A percentile compares a stretch with the other conserved stretches of the same genome.
Evolutionary conservation across 352 stramenopile species (phyloP).

Genomic region (Paralagenidium karlingii): DNA sequence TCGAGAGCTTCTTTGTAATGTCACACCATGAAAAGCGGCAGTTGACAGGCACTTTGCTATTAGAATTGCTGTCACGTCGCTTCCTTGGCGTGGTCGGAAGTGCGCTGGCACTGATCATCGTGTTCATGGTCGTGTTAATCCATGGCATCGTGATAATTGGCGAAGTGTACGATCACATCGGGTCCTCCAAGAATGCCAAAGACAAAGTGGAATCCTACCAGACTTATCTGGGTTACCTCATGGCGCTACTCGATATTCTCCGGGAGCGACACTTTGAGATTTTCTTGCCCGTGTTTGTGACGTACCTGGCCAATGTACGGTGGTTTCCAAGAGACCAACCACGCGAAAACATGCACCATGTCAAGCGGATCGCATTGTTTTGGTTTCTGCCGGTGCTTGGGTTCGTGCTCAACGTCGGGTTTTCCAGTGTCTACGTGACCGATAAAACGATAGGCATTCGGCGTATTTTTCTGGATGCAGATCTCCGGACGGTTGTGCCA

Average conservation of each 20-base stretch:
- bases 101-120: slow-evolving; percentile 6
- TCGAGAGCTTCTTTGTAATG: too few species aligned
- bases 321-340: slow-evolving; percentile 14
- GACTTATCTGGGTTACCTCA: slow-evolving; percentile 8
- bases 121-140: slow-evolving; percentile 7
- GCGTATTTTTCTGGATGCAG: slow-evolving; percentile 16
- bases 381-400: slow-evolving; percentile 8
- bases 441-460: slow-evolving; percentile 6
- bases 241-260: slow-evolving; percentile 6
- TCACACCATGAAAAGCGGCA: too few species aligned
- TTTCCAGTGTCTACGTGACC: slow-evolving; percentile 11
- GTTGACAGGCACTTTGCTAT: too few species aligned
- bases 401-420: slow-evolving; percentile 12
- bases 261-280: slow-evolving; percentile 12
- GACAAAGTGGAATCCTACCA: slow-evolving; percentile 5
- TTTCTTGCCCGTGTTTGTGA: slow-evolving; percentile 10
- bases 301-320: slow-evolving; percentile 11
- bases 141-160: slow-evolving; percentile 3
- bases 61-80: too few species aligned
- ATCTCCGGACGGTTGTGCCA: slow-evolving; percentile 15
- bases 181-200: slow-evolving; percentile 4
- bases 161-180: slow-evolving; percentile 4
- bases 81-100: slow-evolving; percentile 8
- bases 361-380: slow-evolving; percentile 8
- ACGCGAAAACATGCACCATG: slow-evolving; percentile 7